Base-by-base conservation (phyloP, 2,329 filamentous ascomycete species). In the Hypoxylon sp. region DNA sequence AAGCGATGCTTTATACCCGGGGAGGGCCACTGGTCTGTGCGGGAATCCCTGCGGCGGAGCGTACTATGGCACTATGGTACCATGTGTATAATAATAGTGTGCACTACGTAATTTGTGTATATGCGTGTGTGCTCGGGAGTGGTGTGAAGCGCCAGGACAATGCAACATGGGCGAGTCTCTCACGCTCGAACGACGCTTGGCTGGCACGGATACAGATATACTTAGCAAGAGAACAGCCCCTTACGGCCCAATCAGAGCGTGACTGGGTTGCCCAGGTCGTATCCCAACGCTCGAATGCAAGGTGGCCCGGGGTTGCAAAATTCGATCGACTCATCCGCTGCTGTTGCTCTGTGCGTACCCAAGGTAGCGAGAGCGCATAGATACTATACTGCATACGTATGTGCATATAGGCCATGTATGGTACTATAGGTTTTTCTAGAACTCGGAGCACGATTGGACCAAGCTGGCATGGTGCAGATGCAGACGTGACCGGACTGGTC, bases 361-460 rank as follows among this genome's bases (percentile, higher is more conserved):
- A n/a, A n/a, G n/a, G n/a, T n/a, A 37, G 48, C 52, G 54, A 58
- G 54, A 58, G 45, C 35, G 37, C 41, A 42, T 35, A n/a, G n/a
- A 4, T 35, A 35, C 31, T n/a, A 46, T 40, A 18, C 58, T 49
- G 49, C 52, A 43, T 48, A 48, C 46, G 31, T 33, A 33, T 51
- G 31, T 48, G 54, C 45, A 45, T 42, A 55, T 60, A 63, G 63
- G 56, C 50, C 51, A 64, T 58, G 59, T 61, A 67, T 42, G n/a
- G 58, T 67, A 58, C 48, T 63, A 61, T 64, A 65, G 57, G 60
- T 63, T 55, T n/a, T 66, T 62, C 45, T 62, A 62, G 55, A 68
- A 70, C 60, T 50, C 43, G 60, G 59, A 47, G 57, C 45, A 62
- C 58, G 40, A 60, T 64, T 65, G 62, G 62, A 40, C 43, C 55